Base-by-base conservation (phyloP, 2,329 filamentous ascomycete genomes). In the Colletotrichum destructivum region DNA sequence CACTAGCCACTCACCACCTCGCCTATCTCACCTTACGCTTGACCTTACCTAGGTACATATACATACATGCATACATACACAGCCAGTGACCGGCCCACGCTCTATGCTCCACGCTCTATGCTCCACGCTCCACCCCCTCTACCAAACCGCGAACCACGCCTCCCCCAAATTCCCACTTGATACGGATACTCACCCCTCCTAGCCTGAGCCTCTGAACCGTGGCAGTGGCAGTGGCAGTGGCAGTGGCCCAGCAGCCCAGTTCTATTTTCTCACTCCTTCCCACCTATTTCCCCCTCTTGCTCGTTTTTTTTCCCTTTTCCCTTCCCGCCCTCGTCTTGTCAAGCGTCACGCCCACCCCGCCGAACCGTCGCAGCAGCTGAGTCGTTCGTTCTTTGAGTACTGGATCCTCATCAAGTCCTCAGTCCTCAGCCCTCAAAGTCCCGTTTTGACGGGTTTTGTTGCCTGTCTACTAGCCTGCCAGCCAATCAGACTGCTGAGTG, bases 231-330 rank as follows among this genome's bases (percentile, higher is more conserved):
- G 31, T 35, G 31, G 31, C 31, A 35, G 31, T 31, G 31, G 8
- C 31, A 31, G 52, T 38, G 52, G 35, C 51, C 40, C 18, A 60
- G 67, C 55, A 57, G 46, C 66, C 38, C 60, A 59, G 12, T 66
- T 73, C 67, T 73, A 71, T 73, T 73, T 73, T 73, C 71, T 71
- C 42, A 60, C 65, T 62, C 67, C 23, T 38, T 59, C 54, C 70
- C 59, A 62, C 52, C 42, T 31, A 31, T 54, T 54, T 21, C 6
- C 11, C 21, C 52, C 62, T 54, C 62, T 35, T 35, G 31, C 31
- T 35, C 8, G 31, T 35, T 35, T 35, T 35, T 35, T 35, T 35
- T 23, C 46, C 23, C 42, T 35, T 47, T 54, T 31, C 26, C 46
- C 47, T 38, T 26, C 63, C 56, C 51, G 63, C 38, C 57, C 13